Conservation (phyloP, 2,329 filamentous ascomycete species). For the Passalora sequoiae region DNA sequence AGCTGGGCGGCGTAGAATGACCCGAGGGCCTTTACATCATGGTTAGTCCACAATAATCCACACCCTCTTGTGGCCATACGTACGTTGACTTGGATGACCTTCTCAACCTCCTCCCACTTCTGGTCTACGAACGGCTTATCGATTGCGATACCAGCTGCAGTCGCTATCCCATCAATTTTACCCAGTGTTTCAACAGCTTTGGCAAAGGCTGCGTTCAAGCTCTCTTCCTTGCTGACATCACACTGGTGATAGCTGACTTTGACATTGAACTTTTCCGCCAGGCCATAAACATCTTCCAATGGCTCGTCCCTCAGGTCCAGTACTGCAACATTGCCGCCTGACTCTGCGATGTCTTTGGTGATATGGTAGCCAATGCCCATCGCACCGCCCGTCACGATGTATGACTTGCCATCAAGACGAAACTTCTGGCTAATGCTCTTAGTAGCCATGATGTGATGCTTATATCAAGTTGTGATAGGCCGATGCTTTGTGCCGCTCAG, state of each 20-base stretch:
- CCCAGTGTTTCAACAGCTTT: slow-evolving; percentile 23
- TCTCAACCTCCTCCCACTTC: slow-evolving; percentile 28
- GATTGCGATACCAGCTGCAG: slow-evolving; percentile 30
- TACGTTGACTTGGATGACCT: slow-evolving; percentile 37
- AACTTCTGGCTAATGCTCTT: slow-evolving; percentile 19
- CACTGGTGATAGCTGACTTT: slow-evolving; percentile 40
- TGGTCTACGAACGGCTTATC: slow-evolving; percentile 30
- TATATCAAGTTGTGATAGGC: background rate
- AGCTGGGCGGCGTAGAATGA: slow-evolving; percentile 35
- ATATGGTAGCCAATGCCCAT: slow-evolving; percentile 28
- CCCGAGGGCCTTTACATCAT: slow-evolving; percentile 26
- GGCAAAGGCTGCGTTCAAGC: slow-evolving; percentile 23
- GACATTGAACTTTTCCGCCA: slow-evolving; percentile 56
- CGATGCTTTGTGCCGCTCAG: too few species aligned
- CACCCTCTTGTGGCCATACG: too few species aligned
- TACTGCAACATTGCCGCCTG: slow-evolving; percentile 51
- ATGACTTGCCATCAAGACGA: slow-evolving; percentile 23
- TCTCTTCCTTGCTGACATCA: slow-evolving; percentile 36
- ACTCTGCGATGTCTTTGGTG: slow-evolving; percentile 26
- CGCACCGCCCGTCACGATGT: slow-evolving; percentile 27
- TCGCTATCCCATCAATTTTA: slow-evolving; percentile 27
- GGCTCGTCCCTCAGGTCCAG: slow-evolving; percentile 51
- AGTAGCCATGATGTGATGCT: slow-evolving; percentile 1
- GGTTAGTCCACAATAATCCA: too few species aligned
- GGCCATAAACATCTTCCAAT: slow-evolving; percentile 24